Conservation (phyloP, 129 eudicot genomes). For the Oenanthe sinensis region DNA sequence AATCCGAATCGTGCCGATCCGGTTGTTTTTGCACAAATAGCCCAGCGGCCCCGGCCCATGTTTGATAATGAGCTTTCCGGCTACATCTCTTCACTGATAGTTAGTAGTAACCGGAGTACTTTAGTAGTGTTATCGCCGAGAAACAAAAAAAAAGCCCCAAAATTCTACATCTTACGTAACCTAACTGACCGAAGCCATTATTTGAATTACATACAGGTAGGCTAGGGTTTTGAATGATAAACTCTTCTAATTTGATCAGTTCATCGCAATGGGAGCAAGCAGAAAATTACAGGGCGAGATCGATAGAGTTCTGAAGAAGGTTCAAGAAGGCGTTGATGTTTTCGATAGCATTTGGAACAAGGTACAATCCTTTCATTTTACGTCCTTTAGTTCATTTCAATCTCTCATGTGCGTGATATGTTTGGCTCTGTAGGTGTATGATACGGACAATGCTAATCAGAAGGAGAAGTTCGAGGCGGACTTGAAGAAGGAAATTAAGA, state of each 20-base stretch:
- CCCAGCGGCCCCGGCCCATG: neutral
- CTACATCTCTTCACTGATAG: neutral
- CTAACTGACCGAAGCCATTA: neutral
- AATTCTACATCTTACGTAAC: neutral
- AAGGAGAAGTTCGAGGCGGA: conserved; percentile 98
- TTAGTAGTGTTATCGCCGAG: neutral
- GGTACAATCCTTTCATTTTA: conserved; percentile 24
- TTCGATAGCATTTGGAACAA: conserved; percentile 98
- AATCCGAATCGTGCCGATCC: too few species aligned
- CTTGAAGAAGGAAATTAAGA: conserved; percentile 96
- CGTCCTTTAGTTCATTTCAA: neutral
- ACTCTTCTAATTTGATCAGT: conserved; percentile 12
- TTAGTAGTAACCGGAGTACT: too few species aligned
- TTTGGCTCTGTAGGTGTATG: conserved; percentile 58
- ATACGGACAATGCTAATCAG: conserved; percentile 91
- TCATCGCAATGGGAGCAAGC: conserved; percentile 80
- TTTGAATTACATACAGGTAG: neutral
- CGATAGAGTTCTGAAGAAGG: conserved; percentile 90
- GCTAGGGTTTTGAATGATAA: conserved; percentile 30
- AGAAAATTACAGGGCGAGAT: conserved; percentile 97
- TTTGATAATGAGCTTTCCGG: neutral
- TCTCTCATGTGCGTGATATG: neutral
- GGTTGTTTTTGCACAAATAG: too few species aligned
- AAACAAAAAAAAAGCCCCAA: neutral
- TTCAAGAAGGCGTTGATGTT: conserved; percentile 96